These are phyloP conservation scores for Cicer chorassanicum DNA, from an alignment of 306 rosid species.

Conservation along the genomic window DNA sequence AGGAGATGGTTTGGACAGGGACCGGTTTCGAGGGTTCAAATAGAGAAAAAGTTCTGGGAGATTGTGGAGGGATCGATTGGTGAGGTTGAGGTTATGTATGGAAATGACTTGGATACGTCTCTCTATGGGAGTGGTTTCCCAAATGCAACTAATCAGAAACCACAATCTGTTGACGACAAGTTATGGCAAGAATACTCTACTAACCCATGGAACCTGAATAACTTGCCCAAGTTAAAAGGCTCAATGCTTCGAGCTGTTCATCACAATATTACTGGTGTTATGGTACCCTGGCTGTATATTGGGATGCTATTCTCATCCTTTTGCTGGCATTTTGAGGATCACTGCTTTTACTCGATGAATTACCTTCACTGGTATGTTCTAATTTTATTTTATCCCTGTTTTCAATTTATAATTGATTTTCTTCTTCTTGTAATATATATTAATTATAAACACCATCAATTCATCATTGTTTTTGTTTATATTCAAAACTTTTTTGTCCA, in stretches of 20 bases:
- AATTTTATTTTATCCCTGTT: conserved; percentile 30
- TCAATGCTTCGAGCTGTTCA: conserved; percentile 88
- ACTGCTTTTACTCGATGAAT: conserved; percentile 97
- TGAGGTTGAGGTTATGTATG: conserved; percentile 96
- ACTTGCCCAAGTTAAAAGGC: conserved; percentile 92
- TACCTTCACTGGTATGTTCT: conserved; percentile 89
- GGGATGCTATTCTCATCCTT: conserved; percentile 98
- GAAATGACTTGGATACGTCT: conserved; percentile 95
- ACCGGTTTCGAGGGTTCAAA: conserved; percentile 77
- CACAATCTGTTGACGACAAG: conserved; percentile 67
- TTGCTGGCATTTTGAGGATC: conserved; percentile 99
- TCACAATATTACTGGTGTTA: conserved; percentile 95
- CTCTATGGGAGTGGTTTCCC: conserved; percentile 93
- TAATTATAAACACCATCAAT: conserved; percentile 7
- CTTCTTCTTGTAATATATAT: conserved; percentile 5
- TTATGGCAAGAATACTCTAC: conserved; percentile 81
- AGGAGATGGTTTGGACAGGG: conserved; percentile 95
- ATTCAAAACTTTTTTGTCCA: not conserved
- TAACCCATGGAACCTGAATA: conserved; percentile 96
- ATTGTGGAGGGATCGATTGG: conserved; percentile 94
- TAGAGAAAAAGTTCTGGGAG: conserved; percentile 97
- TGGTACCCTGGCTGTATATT: conserved; percentile 98
- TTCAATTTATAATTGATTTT: not conserved
- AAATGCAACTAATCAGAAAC: conserved; percentile 65
- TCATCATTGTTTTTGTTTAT: not conserved